phyloP scores from a whole-genome alignment of 2,329 filamentous ascomycete species.

The Claviceps quebecensis region DNA sequence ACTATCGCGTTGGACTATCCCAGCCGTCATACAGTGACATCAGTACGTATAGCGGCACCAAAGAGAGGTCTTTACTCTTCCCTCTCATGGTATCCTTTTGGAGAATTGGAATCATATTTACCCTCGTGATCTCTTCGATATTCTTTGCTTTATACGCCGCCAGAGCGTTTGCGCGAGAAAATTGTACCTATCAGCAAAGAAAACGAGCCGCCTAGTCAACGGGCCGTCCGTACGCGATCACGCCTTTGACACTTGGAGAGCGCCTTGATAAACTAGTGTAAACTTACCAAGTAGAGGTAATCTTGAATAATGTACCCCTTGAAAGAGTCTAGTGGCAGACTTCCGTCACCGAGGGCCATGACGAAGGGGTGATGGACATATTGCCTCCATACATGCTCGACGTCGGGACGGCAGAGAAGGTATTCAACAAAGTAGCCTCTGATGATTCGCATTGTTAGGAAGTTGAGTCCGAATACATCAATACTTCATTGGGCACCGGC shows the following conservation, averaged over 20 bases:
- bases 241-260: not conserved
- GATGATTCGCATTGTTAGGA: not conserved
- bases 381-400: conserved; percentile 57
- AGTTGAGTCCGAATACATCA: not conserved
- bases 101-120: conserved; percentile 11
- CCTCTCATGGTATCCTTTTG: not conserved
- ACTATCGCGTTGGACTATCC: conserved; percentile 43
- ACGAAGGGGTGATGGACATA: conserved; percentile 80
- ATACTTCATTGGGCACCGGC: not conserved
- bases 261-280: not conserved
- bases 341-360: conserved; percentile 58
- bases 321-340: conserved; percentile 61
- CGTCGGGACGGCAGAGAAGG: conserved; percentile 58
- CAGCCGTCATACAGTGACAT: no score
- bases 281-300: conserved; percentile 67
- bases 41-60: not conserved
- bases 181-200: conserved; percentile 49
- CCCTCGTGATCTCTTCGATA: conserved; percentile 57
- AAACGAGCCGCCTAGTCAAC: not conserved
- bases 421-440: conserved; percentile 76
- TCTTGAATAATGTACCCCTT: conserved; percentile 86
- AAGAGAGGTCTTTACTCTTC: not conserved
- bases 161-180: conserved; percentile 72
- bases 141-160: conserved; percentile 72
- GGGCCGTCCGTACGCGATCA: no score